These are phyloP conservation scores for Verticillium nubilum DNA, from an alignment of 2,329 filamentous ascomycete species.

Conservation along the genomic window DNA sequence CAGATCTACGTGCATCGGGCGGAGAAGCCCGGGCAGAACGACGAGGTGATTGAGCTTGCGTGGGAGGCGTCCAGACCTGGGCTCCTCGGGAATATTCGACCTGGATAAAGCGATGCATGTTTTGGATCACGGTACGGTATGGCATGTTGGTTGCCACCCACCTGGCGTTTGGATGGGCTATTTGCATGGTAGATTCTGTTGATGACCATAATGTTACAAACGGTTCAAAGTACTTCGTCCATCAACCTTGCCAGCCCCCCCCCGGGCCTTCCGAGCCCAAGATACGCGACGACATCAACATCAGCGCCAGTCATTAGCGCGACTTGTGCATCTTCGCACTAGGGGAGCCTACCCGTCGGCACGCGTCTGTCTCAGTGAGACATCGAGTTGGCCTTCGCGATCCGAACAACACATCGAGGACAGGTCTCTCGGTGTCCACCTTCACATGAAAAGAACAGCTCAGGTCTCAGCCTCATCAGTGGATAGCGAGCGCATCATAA, in stretches of 20 bases:
- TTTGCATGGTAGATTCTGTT: background rate
- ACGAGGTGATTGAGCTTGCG: conserved; percentile 43
- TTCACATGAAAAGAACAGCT: background rate
- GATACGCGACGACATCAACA: background rate
- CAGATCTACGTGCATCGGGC: conserved; percentile 50
- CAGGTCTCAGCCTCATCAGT: background rate
- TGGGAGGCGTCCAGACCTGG: conserved; percentile 25
- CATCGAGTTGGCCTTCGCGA: background rate
- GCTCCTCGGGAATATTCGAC: background rate
- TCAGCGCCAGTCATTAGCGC: background rate
- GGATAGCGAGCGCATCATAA: background rate
- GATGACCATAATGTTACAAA: background rate
- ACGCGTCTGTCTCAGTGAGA: background rate
- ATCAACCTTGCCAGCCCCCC: background rate
- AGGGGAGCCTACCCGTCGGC: background rate
- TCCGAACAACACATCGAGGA: background rate
- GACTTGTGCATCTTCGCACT: background rate
- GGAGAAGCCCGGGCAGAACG: conserved; percentile 32
- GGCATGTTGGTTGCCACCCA: background rate
- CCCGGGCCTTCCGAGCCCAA: background rate
- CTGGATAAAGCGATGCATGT: background rate
- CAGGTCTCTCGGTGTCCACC: background rate
- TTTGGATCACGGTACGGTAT: background rate
- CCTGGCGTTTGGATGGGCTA: background rate
- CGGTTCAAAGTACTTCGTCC: too few species aligned